These are phyloP conservation scores for Colletotrichum truncatum DNA, from an alignment of 2,329 filamentous ascomycete genomes.

Conservation along the genomic window DNA sequence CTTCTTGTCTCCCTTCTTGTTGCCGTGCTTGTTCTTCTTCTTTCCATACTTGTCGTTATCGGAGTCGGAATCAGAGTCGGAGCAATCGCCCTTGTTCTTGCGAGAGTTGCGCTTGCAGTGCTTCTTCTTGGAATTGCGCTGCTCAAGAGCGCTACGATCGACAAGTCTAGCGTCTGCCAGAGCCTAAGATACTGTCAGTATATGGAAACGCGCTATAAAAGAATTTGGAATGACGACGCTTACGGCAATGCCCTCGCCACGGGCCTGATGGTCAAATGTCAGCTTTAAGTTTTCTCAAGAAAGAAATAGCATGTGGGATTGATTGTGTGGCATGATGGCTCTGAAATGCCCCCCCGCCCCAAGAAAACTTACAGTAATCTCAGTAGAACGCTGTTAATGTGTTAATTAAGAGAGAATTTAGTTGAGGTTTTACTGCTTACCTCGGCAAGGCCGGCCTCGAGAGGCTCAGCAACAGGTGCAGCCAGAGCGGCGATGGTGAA, in stretches of 20 bases:
- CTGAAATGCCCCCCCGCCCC: not conserved
- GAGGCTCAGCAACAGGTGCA: conserved; percentile 12
- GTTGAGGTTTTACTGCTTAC: not conserved
- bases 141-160: not conserved
- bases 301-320: no score
- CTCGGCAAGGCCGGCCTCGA: conserved; percentile 2
- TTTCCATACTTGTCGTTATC: not conserved
- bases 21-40: conserved; percentile 3
- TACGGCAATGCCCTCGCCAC: conserved; percentile 3
- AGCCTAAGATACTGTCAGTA: not conserved
- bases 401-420: no score
- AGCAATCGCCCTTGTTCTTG: conserved; percentile 17
- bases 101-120: conserved; percentile 20
- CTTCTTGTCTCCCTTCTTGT: not conserved
- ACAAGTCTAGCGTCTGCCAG: not conserved
- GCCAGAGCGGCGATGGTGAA: conserved; percentile 15
- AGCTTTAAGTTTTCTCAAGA: not conserved
- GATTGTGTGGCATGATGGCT: no score
- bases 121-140: conserved; percentile 12
- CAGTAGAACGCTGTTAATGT: not conserved
- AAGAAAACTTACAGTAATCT: not conserved
- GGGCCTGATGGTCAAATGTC: not conserved
- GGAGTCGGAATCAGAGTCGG: not conserved
- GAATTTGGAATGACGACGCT: not conserved
- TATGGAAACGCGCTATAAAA: not conserved